Conservation (phyloP, 2,329 filamentous ascomycete genomes). For the Anisogramma anomala region DNA sequence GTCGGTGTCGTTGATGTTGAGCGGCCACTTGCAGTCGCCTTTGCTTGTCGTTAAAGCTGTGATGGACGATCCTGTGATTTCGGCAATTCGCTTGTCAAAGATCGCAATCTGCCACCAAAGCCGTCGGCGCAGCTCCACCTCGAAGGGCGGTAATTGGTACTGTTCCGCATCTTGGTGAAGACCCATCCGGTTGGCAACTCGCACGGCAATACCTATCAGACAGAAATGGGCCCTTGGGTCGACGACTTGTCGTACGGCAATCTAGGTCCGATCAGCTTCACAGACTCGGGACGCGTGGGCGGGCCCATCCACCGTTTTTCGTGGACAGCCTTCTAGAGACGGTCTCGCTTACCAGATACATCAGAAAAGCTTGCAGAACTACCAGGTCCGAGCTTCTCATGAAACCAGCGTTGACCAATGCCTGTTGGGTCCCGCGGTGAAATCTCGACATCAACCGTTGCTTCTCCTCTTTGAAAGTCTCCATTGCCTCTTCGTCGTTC, state of each 20-base stretch:
- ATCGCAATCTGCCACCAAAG: slow-evolving; percentile 63
- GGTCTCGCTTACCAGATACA: slow-evolving; percentile 48
- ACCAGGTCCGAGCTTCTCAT: slow-evolving; percentile 54
- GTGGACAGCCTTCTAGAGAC: too few relatives aligned
- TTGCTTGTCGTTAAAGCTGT: slow-evolving; percentile 41
- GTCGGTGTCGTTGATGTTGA: slow-evolving; percentile 52
- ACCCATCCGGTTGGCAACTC: slow-evolving; percentile 56
- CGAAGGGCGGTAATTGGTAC: slow-evolving; percentile 41
- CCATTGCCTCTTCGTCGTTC: slow-evolving; percentile 39
- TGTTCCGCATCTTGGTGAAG: slow-evolving; percentile 52
- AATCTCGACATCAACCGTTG: slow-evolving; percentile 39
- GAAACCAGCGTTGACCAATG: slow-evolving; percentile 54
- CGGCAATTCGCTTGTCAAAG: slow-evolving; percentile 57
- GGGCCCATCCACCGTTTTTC: too few relatives aligned
- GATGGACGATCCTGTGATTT: slow-evolving; percentile 49
- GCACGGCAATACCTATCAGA: slow-evolving; percentile 53
- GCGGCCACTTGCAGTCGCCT: slow-evolving; percentile 43
- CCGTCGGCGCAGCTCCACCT: slow-evolving; percentile 58
- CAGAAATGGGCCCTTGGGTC: slow-evolving; percentile 51
- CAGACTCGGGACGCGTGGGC: too few relatives aligned
- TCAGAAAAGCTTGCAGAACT: slow-evolving; percentile 54
- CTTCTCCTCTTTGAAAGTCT: slow-evolving; percentile 43
- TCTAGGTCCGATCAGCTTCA: slow-evolving; percentile 28
- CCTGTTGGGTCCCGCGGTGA: slow-evolving; percentile 49
- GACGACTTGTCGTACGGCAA: slow-evolving; percentile 44